These are phyloP conservation scores for Nitzschia sp. DNA, from an alignment of 108 stramenopile genomes.

Conservation along the genomic window DNA sequence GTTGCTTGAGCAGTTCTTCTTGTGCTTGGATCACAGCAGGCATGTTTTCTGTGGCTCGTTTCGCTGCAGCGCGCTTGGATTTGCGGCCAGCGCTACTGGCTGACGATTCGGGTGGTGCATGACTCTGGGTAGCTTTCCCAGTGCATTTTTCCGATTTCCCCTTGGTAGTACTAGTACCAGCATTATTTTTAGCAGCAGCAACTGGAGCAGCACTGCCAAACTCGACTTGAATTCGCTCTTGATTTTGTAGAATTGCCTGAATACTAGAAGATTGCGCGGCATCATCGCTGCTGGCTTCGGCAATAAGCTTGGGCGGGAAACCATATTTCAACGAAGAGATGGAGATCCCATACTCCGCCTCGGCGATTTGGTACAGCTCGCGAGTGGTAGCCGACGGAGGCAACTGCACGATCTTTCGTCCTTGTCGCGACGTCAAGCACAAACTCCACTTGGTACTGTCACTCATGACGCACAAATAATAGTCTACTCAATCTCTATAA, in stretches of 20 bases:
- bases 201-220: constrained; percentile 32
- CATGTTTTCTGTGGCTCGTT: constrained; percentile 57
- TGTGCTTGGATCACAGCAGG: constrained; percentile 62
- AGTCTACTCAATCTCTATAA: no score
- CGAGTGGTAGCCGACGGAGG: constrained; percentile 9
- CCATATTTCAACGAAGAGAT: constrained; percentile 34
- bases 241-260: constrained; percentile 37
- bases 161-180: background rate
- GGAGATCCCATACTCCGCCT: background rate
- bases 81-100: background rate
- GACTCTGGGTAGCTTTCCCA: constrained; percentile 2
- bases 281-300: background rate
- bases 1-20: constrained; percentile 47
- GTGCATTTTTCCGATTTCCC: background rate
- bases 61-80: constrained; percentile 58
- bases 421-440: constrained; percentile 26
- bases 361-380: constrained; percentile 20
- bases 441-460: constrained; percentile 13
- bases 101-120: background rate
- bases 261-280: constrained; percentile 10
- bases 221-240: constrained; percentile 53
- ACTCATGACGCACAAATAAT: background rate
- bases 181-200: background rate
- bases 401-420: constrained; percentile 25
- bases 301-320: constrained; percentile 53